These are phyloP conservation scores for Auricularia heimuer DNA, from an alignment of 768 basidiomycete genomes.

Conservation along the genomic window DNA sequence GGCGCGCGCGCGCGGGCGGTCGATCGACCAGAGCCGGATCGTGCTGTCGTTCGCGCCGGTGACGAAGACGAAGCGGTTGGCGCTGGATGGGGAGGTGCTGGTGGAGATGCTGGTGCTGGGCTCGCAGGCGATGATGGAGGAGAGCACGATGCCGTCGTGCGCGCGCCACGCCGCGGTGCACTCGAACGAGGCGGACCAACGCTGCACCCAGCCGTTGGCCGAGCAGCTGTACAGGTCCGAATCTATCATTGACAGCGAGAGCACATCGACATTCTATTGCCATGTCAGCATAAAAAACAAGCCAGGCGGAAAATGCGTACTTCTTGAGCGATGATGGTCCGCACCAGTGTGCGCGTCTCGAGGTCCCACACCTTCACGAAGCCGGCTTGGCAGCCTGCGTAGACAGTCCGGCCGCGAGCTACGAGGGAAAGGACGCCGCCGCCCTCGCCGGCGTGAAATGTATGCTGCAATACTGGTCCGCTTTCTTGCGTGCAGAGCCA, in stretches of 20 bases:
- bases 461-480: conserved; percentile 44
- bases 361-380: conserved; percentile 86
- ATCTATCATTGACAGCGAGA: conserved; percentile 66
- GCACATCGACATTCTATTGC: conserved; percentile 61
- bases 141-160: conserved; percentile 75
- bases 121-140: conserved; percentile 48
- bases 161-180: conserved; percentile 75
- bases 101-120: background rate
- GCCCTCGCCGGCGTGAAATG: conserved; percentile 63
- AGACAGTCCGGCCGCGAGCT: conserved; percentile 67
- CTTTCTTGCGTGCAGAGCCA: conserved; percentile 44
- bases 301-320: conserved; percentile 25
- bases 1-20: conserved; percentile 8
- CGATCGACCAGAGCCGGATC: conserved; percentile 31
- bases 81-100: background rate
- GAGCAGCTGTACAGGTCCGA: conserved; percentile 40
- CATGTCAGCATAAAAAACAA: background rate
- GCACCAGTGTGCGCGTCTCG: conserved; percentile 77
- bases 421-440: conserved; percentile 71
- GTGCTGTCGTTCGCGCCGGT: conserved; percentile 10
- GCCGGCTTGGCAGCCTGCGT: conserved; percentile 91
- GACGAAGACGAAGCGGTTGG: background rate
- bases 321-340: conserved; percentile 81
- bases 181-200: conserved; percentile 79
- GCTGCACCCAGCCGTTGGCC: conserved; percentile 55